Conservation (phyloP, 2,329 filamentous ascomycete genomes). For the Zymoseptoria tritici region DNA sequence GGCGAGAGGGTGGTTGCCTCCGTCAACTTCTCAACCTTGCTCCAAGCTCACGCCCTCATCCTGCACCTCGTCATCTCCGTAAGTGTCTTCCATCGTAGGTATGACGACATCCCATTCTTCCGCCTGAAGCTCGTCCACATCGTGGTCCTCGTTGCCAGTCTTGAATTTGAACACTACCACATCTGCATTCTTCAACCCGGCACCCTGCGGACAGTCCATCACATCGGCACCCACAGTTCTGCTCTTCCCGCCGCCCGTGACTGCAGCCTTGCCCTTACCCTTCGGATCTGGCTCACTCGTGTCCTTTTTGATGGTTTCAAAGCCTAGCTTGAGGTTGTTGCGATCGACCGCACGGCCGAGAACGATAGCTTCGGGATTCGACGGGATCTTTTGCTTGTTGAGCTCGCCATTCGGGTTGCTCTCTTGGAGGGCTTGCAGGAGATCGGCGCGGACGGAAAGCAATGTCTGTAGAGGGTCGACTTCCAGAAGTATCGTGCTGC, state of each 20-base stretch:
- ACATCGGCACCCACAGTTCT: conserved; percentile 30
- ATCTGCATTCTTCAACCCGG: conserved; percentile 27
- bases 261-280: conserved; percentile 33
- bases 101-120: conserved; percentile 29
- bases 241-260: conserved; percentile 5
- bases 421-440: conserved; percentile 36
- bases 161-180: conserved; percentile 32
- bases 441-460: conserved; percentile 33
- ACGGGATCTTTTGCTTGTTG: conserved; percentile 33
- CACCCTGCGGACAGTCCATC: conserved; percentile 31
- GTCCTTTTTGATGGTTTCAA: conserved; percentile 28
- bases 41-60: conserved; percentile 20
- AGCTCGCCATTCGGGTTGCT: conserved; percentile 31
- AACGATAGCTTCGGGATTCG: conserved; percentile 32
- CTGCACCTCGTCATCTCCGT: conserved; percentile 18
- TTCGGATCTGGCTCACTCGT: conserved; percentile 24
- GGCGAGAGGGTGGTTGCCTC: background rate
- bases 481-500: conserved; percentile 42
- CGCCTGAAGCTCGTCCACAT: conserved; percentile 6
- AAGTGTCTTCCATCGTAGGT: conserved; percentile 28
- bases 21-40: conserved; percentile 14
- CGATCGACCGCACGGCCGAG: conserved; percentile 36
- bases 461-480: conserved; percentile 38
- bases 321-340: conserved; percentile 36
- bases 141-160: conserved; percentile 12